Percentiles rank a stretch among this genome's conserved stretches.
Conservation (phyloP, 2,329 filamentous ascomycete species). For the Phyllosticta citriasiana region DNA sequence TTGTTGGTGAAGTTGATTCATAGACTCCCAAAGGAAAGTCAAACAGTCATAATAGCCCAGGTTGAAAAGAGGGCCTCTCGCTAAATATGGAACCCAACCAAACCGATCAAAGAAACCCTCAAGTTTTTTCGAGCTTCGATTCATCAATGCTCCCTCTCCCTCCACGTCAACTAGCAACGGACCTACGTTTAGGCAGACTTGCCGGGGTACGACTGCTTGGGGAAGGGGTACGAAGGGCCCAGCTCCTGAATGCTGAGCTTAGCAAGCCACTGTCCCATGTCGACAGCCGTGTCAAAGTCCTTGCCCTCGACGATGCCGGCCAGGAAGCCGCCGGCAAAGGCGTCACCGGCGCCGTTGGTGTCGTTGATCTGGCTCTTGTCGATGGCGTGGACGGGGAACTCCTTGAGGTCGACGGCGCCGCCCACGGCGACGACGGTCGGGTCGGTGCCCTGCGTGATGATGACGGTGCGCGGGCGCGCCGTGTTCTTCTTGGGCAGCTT, state of each 20-base stretch:
- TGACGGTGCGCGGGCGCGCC: slow-evolving; percentile 71
- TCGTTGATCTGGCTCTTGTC: slow-evolving; percentile 73
- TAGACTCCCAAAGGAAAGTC: neutral
- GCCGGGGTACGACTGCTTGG: slow-evolving; percentile 30
- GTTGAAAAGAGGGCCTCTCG: neutral
- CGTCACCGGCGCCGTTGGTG: slow-evolving; percentile 94
- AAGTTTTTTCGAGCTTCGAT: neutral
- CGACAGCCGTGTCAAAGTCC: slow-evolving; percentile 64
- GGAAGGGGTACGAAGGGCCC: slow-evolving; percentile 49
- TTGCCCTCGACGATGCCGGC: slow-evolving; percentile 84
- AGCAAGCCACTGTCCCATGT: slow-evolving; percentile 95
- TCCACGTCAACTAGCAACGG: neutral
- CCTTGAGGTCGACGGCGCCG: slow-evolving; percentile 54
- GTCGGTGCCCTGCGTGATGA: slow-evolving; percentile 90
- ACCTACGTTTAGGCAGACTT: slow-evolving; percentile 2
- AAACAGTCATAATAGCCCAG: neutral
- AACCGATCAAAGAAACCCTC: neutral
- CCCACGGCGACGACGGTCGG: slow-evolving; percentile 73
- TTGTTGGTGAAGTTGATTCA: neutral
- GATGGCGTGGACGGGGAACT: slow-evolving; percentile 75
- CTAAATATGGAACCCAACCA: neutral
- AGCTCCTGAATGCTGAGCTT: slow-evolving; percentile 89
- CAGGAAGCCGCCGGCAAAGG: slow-evolving; percentile 88
- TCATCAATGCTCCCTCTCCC: neutral
- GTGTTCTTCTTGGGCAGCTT: slow-evolving; percentile 86